Base-by-base conservation (phyloP, 805 yeast genomes). In the Naumovozyma dairenensis region DNA sequence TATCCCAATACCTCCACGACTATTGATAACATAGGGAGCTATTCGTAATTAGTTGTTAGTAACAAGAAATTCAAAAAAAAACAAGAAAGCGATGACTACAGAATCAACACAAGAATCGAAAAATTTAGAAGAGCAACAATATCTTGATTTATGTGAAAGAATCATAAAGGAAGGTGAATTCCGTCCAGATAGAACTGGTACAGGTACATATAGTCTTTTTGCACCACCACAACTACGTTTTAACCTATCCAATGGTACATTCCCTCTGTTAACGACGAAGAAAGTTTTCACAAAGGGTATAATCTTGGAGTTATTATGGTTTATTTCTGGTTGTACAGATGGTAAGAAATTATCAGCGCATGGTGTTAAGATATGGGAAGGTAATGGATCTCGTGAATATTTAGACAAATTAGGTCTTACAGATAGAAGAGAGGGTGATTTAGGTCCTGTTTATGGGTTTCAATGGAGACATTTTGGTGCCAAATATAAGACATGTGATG, bases 391-490 rank as follows among this genome's bases (percentile, higher is more conserved):
- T 24, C 68, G 96, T 40, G 95, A 85, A 57, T 92, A 74, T 55
- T 65, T 92, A 35, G 96, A 92, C 55, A 69, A 74, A 4, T 61
- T 86, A 24, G 98, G 97, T 1, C 69, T 92, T 29, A 69, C 69
- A 0, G 67, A 81, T 38, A 76, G 95, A 53, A 67, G 86, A 38
- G 96, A 76, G 48, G 97, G 97, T 35, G 99, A 92, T 60, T 60
- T 92, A 46, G 99, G 99, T 1, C 98, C 99, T 1, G 96, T 92
- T 2, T 92, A 92, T 56, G 99, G 99, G 0, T 92, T 92, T 63
- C 99, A 92, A 60, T 92, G 99, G 99, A 76, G 99, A 50, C 98
- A 92, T 60, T 92, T 92, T 58, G 98, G 98, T 28, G 98, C 99
- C 4, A 76, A 82, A 45, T 92, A 92, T 56, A 66, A 52, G 21